These are phyloP conservation scores for Amanita subjunquillea DNA, from an alignment of 768 basidiomycete genomes.

Conservation along the genomic window DNA sequence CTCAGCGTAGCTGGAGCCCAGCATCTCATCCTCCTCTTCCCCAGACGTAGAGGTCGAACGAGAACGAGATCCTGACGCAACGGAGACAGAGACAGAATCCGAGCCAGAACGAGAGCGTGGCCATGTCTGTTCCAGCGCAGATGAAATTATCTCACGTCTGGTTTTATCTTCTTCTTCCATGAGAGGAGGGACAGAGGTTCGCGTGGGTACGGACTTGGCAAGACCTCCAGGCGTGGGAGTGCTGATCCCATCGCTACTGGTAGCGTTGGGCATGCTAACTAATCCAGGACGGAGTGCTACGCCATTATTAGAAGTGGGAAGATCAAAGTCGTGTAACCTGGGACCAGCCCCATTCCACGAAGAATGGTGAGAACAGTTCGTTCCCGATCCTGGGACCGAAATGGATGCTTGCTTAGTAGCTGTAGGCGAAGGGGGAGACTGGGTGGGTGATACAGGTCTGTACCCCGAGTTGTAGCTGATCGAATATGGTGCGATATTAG, in stretches of 20 bases:
- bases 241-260: too few species aligned
- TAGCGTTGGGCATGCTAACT: slow-evolving; percentile 22
- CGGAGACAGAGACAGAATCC: slow-evolving; percentile 21
- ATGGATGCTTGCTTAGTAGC: slow-evolving; percentile 28
- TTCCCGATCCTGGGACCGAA: slow-evolving; percentile 37
- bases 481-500: background rate
- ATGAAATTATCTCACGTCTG: background rate
- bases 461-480: slow-evolving; percentile 3
- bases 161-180: slow-evolving; percentile 1
- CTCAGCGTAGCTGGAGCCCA: slow-evolving; percentile 17
- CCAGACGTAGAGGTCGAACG: slow-evolving; percentile 14
- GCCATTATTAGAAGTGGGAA: slow-evolving; percentile 25
- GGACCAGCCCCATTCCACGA: slow-evolving; percentile 28
- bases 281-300: slow-evolving; percentile 55
- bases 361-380: slow-evolving; percentile 15
- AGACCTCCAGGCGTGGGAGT: background rate
- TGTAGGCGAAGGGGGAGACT: slow-evolving; percentile 4
- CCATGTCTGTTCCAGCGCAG: background rate
- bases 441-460: slow-evolving; percentile 4
- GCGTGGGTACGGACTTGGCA: background rate
- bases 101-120: slow-evolving; percentile 16
- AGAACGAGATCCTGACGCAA: slow-evolving; percentile 20
- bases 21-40: slow-evolving; percentile 14
- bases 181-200: background rate
- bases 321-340: slow-evolving; percentile 55